phyloP scores from a whole-genome alignment of 1,284 basidiomycete genomes.

The Rhizoctonia solani region DNA sequence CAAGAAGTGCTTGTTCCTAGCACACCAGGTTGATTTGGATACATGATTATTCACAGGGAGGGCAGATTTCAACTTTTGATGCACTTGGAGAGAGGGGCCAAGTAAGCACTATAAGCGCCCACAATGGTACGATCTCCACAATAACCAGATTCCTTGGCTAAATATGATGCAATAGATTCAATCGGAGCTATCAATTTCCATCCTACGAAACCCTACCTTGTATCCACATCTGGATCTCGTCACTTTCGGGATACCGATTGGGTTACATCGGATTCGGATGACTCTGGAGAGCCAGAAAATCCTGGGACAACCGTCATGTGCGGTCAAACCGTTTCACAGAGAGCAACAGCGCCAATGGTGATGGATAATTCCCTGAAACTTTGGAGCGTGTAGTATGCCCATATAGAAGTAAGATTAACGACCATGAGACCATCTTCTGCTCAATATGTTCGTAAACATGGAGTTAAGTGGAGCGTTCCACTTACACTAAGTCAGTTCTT shows the following conservation, averaged over 20 bases:
- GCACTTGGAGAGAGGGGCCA: conserved; percentile 31
- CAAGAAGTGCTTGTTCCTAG: too few relatives aligned
- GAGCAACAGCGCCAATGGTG: too few relatives aligned
- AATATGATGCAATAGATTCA: conserved; percentile 48
- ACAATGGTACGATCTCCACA: conserved; percentile 37
- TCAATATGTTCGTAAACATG: too few relatives aligned
- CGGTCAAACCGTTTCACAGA: not conserved
- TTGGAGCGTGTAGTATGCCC: not conserved
- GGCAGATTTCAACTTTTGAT: conserved; percentile 42
- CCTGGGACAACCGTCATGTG: not conserved
- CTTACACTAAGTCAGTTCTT: too few relatives aligned
- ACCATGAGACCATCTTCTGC: too few relatives aligned
- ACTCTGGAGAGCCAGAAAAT: too few relatives aligned
- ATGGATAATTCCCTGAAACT: conserved; percentile 14
- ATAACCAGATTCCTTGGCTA: not conserved
- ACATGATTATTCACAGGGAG: conserved; percentile 40
- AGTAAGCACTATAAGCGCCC: conserved; percentile 39
- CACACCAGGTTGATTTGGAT: too few relatives aligned
- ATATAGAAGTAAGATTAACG: not conserved
- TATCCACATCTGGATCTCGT: conserved; percentile 69
- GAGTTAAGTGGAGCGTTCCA: too few relatives aligned
- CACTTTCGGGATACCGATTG: conserved; percentile 53
- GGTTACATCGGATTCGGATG: conserved; percentile 13
- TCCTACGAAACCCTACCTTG: conserved; percentile 55
- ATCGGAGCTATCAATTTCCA: conserved; percentile 67